Base-by-base conservation (phyloP, 257 asterid genomes). In the Solanum chmielewskii region DNA sequence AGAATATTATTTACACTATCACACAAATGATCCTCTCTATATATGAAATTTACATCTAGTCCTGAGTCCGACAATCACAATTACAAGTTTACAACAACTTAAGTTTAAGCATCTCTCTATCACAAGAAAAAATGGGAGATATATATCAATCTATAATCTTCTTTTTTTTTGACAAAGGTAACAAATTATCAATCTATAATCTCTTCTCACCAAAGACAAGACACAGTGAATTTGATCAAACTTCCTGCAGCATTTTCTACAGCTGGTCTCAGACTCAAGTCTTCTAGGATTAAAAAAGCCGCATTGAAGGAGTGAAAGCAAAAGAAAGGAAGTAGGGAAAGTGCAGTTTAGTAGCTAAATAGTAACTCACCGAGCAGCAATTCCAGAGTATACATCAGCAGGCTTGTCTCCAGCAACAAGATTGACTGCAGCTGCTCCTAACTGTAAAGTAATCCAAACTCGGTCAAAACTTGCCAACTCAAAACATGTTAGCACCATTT, bases 361-460 rank as follows among this genome's bases (percentile, higher is more conserved):
- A 56, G 31, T 68, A 89, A 86, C 94, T 87, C 88, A 95, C 99
- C 99, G 93, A 78, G 98, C 91, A 89, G 99, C 99, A 83, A 97
- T 97, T 88, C 98, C 99, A 1, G 99, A 95, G 91, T 97, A 97
- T 89, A 96, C 98, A 88, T 97, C 99, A 84, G 99, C 99, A 73
- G 99, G 99, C 87, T 97, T 96, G 64, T 95, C 99, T 89, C 98
- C 99, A 1, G 92, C 92, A 87, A 93, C 93, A 89, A 97, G 98
- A 93, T 97, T 97, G 92, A 97, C 99, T 21, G 99, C 99, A 69
- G 90, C 96, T 83, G 99, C 99, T 90, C 99, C 99, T 83, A 95
- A 92, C 99, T 97, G 93, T 12, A 84, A 73, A 45, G 45, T 16
- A 78, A 89, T 37, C 89, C 82, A 88, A 70, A 88, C 74, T 68